Percentiles rank a stretch among this genome's conserved stretches.
These are phyloP conservation scores for Sphaerulina musiva DNA, from an alignment of 2,329 filamentous ascomycete species.

Conservation along the genomic window DNA sequence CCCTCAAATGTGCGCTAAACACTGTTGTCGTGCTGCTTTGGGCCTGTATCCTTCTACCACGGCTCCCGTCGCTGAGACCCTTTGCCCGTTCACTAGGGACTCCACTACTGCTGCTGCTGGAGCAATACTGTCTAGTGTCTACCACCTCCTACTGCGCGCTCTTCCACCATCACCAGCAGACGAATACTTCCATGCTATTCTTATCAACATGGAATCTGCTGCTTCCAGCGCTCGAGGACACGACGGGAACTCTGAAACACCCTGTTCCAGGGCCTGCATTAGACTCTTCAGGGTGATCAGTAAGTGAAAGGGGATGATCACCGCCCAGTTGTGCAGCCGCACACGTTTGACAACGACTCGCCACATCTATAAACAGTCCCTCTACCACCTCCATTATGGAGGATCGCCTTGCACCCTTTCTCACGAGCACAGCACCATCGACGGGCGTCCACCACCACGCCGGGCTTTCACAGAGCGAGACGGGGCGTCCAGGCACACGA, in stretches of 20 bases:
- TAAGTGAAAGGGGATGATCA: background rate
- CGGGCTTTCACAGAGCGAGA: background rate
- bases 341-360: conserved; percentile 1
- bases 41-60: no score
- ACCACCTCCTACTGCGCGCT: background rate
- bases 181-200: background rate
- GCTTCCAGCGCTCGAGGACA: background rate
- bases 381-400: background rate
- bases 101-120: no score
- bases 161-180: background rate
- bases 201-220: background rate
- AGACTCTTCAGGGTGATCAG: conserved; percentile 1
- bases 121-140: no score
- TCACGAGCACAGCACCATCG: background rate
- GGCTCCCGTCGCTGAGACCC: no score
- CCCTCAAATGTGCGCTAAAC: no score
- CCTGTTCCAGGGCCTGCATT: conserved; percentile 5
- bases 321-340: conserved; percentile 2
- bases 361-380: background rate
- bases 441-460: background rate
- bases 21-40: no score
- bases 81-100: no score
- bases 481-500: conserved; percentile 1
- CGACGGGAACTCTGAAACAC: conserved; percentile 9
- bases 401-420: background rate